Evolutionary conservation across 140 eudicot species (phyloP), one percentile per base, ranked within the genome.

Genomic region (Erigeron philadelphicus): DNA sequence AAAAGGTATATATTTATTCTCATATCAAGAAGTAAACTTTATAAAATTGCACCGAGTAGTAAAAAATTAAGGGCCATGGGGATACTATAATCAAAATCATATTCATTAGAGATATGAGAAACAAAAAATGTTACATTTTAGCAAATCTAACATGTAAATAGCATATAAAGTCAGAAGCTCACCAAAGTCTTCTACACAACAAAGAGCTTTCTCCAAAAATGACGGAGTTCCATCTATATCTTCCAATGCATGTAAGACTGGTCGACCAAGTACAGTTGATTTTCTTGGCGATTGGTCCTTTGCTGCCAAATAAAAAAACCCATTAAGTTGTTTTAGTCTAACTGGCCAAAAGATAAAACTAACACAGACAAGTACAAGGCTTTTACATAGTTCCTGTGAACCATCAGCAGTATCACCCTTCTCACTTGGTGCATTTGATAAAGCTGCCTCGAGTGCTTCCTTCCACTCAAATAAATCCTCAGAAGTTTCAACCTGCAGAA

Each of bases 201-300:
- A 84, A 71, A 92, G 96, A 62, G 98, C 96, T 81, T 92, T 92
- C 84, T 92, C 98, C 75, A 92, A 41, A 71, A 92, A 92, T 73
- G 96, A 86, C 53, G 96, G 98, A 61, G 95, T 84, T 71, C 98
- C 98, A 72, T 92, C 96, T 23, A 83, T 79, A 78, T 92, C 98
- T 85, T 92, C 96, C 78, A 92, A 71, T 62, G 96, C 98, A 79
- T 86, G 95, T 71, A 92, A 80, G 79, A 92, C 71, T 6, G 98
- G 98, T 54, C 95, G 81, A 35, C 98, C 98, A 71, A 89, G 81
- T 48, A 92, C 96, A 18, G 71, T 66, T n/a, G 95, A 84, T 68
- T 89, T 92, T 31, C 44, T 79, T 56, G 85, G 81, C 17, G 80
- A 80, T 62, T 69, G 85, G 64, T 88, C 98, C 73, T 84, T 92